Base-by-base conservation (phyloP, 116 monocot genomes). In the Posidonia oceanica region DNA sequence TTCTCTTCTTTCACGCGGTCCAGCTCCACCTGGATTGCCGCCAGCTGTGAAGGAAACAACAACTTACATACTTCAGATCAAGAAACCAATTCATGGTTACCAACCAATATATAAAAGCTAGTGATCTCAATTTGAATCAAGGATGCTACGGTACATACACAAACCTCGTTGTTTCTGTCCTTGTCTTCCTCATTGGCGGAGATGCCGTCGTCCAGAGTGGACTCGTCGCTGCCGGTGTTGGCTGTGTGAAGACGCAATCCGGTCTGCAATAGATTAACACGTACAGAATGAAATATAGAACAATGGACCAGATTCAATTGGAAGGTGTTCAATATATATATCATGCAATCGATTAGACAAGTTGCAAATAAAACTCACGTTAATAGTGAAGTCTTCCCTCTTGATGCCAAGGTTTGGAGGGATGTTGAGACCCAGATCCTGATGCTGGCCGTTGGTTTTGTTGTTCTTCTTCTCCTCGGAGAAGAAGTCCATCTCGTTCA, bases 401-500 rank as follows among this genome's bases (percentile, higher is more conserved):
- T 87, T 87, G 75, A 85, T 73, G 39, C 54, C 14, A 17, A 52
- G 55, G 39, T 65, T 18, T 4, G 22, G 21, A 40, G 16, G 23
- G 15, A 39, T 14, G 17, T 61, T 60, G 60, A 68, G 68, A 61
- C 71, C 72, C 59, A 56, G n/a, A 3, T 20, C 40, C 17, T n/a
- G 7, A 59, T 61, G n/a, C 65, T 42, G 2, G 29, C 60, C 7
- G 22, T 1, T 12, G 21, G 14, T 40, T 3, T 3, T n/a, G 14
- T 39, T 69, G 20, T 14, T 72, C 66, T 68, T 83, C 64, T 84
- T 86, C 78, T 88, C 86, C 39, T 73, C 71, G 65, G 86, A 88
- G 83, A 91, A 88, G 83, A 95, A 91, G 66, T 90, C 90, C 83
- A 86, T 74, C 83, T 81, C 85, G 20, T 70, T 63, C 44, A 82